Evolutionary conservation across 495 filamentous ascomycete genomes (phyloP), one percentile per base, ranked within the genome.

Genomic region (Bombardia bombarda): DNA sequence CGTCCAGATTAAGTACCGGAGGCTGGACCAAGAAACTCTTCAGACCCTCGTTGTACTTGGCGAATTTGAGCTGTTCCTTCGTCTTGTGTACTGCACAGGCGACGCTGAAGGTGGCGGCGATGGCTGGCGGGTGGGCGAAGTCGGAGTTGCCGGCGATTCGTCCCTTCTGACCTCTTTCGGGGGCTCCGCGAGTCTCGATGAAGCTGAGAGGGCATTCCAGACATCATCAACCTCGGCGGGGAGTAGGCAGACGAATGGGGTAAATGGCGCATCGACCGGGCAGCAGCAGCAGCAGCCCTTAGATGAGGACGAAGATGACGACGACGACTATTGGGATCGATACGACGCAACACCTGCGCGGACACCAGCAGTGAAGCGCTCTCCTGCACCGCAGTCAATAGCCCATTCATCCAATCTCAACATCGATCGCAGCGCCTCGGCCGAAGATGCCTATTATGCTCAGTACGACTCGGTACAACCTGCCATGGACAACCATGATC

Each of bases 321-420:
- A 95, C 45, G 89, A 89, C 47, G 85, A 80, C 51, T 98, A 97
- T 62, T 98, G 92, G 92, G 87, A 82, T 22, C 82, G 82, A 47
- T 98, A 98, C 58, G 92, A 96, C 68, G 77, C 80, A 7, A 92
- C 87, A 9, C 86, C 86, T 1, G 78, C 77, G 7, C 72, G 78
- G 25, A 90, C 88, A 16, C 90, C 90, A 5, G 78, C 79, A 1
- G 61, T 66, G 0, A 81, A 84, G 42, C 66, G 60, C 24, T 81
- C 81, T 9, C 77, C 80, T 1, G 77, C 78, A 1, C 76, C 80
- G 1, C 51, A 50, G 14, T 44, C 56, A 12, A 40, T 55, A 37
- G 32, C 42, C 1, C 44, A 40, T 2, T 9, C 51, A 10, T 17
- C 23, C 4, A 37, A 34, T n/a, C 25, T 47, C 9, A 33, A 32